Conservation (phyloP, 768 basidiomycete genomes). For the Tricholomella constricta region DNA sequence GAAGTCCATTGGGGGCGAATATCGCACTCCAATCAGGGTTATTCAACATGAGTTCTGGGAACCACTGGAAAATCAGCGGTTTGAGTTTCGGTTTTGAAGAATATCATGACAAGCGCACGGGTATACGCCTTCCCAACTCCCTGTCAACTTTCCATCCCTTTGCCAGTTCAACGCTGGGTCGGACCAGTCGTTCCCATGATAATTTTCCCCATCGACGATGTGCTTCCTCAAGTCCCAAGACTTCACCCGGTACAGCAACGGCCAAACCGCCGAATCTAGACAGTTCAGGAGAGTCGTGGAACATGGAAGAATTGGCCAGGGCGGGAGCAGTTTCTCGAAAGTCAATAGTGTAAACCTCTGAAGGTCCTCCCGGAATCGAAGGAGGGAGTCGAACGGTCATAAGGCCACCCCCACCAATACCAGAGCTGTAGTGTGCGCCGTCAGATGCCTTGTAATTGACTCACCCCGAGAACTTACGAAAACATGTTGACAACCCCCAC, state of each 20-base stretch:
- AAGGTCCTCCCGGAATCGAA: conserved; percentile 35
- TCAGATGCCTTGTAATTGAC: neutral
- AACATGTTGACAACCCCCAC: conserved; percentile 88
- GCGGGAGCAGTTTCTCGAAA: conserved; percentile 88
- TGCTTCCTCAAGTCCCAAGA: conserved; percentile 84
- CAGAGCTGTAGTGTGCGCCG: conserved; percentile 49
- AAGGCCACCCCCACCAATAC: conserved; percentile 88
- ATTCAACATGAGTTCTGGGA: conserved; percentile 56
- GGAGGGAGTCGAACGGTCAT: conserved; percentile 82
- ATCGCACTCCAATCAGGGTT: conserved; percentile 78
- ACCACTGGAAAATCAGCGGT: conserved; percentile 34
- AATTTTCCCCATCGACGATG: conserved; percentile 81
- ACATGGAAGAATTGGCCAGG: conserved; percentile 78
- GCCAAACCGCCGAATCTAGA: conserved; percentile 78
- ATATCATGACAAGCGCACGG: conserved; percentile 42
- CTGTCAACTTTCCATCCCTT: conserved; percentile 75
- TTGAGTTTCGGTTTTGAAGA: neutral
- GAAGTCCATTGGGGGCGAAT: conserved; percentile 75
- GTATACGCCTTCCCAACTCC: conserved; percentile 75
- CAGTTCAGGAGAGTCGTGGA: conserved; percentile 44
- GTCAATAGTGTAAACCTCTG: conserved; percentile 75
- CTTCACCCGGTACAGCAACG: conserved; percentile 90
- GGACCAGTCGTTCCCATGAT: conserved; percentile 76
- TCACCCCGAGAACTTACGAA: conserved; percentile 54
- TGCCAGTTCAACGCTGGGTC: conserved; percentile 76